A percentile compares a stretch with the other conserved stretches of the same genome.
Evolutionary conservation across 2,329 filamentous ascomycete species (phyloP).

Genomic region (Scolecobasidium constrictum): DNA sequence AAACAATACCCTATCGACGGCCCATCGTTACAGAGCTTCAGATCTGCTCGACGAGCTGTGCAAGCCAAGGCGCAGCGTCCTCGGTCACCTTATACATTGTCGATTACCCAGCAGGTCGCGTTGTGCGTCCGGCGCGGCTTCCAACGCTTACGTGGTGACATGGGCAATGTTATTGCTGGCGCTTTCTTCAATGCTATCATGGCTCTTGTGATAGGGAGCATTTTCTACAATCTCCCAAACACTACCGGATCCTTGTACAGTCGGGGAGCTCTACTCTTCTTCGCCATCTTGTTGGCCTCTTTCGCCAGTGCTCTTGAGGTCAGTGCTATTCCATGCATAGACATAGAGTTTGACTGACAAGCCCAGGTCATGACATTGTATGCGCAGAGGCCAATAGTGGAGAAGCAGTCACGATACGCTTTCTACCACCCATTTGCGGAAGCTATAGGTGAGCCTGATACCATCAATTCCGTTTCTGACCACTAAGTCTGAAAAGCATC

Average conservation of each 20-base stretch:
- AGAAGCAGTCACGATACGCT: constrained; percentile 79
- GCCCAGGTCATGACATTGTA: constrained; percentile 83
- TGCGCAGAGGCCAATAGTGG: constrained; percentile 80
- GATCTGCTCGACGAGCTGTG: constrained; percentile 20
- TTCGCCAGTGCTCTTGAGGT: constrained; percentile 71
- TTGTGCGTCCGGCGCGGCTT: constrained; percentile 31
- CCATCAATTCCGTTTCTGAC: too few relatives aligned
- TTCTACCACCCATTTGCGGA: constrained; percentile 85
- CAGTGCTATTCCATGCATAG: too few relatives aligned
- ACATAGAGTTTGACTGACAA: too few relatives aligned
- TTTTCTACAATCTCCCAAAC: constrained; percentile 44
- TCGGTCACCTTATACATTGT: constrained; percentile 31
- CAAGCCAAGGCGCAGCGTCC: constrained; percentile 20
- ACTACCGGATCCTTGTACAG: constrained; percentile 46
- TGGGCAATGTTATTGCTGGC: constrained; percentile 36
- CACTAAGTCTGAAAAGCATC: too few relatives aligned
- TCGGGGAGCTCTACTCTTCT: constrained; percentile 51
- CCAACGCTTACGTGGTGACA: constrained; percentile 42
- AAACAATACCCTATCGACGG: constrained; percentile 20
- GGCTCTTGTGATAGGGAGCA: constrained; percentile 27
- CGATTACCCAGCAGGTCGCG: constrained; percentile 27
- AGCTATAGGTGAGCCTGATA: too few relatives aligned
- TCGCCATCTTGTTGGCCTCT: constrained; percentile 62
- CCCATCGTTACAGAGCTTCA: constrained; percentile 31
- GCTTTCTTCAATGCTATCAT: constrained; percentile 47